These are phyloP conservation scores for Pseudogymnoascus sp. DNA, from an alignment of 2,329 filamentous ascomycete genomes.

Conservation along the genomic window DNA sequence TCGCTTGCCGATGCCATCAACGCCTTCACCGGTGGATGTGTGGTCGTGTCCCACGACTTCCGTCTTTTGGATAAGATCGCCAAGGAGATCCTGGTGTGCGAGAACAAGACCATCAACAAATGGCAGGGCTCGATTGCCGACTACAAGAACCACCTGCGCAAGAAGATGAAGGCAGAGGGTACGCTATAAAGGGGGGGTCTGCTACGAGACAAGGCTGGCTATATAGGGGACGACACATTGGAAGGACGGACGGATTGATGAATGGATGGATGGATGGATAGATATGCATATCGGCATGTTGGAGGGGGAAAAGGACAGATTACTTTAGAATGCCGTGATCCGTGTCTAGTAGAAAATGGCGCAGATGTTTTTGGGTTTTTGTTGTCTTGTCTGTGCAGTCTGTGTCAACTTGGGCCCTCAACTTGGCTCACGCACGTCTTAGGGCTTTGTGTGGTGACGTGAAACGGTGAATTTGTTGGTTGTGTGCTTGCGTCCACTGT, in stretches of 20 bases:
- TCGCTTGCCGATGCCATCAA: constrained; percentile 96
- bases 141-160: constrained; percentile 97
- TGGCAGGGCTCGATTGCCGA: constrained; percentile 87
- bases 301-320: not conserved
- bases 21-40: constrained; percentile 87
- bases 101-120: constrained; percentile 84
- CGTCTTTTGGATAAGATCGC: constrained; percentile 98
- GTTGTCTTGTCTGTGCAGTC: not conserved
- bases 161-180: constrained; percentile 67
- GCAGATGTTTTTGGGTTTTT: not conserved
- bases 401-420: not conserved
- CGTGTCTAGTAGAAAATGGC: constrained; percentile 6
- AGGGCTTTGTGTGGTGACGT: not conserved
- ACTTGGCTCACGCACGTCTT: not conserved
- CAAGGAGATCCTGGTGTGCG: constrained; percentile 98
- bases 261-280: constrained; percentile 1
- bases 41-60: constrained; percentile 98
- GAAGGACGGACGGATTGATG: not conserved
- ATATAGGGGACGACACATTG: not conserved
- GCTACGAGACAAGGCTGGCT: not conserved
- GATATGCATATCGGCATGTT: not conserved
- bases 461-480: not conserved
- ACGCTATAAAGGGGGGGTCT: not conserved
- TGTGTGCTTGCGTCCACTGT: not conserved
- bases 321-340: constrained; percentile 8